Conservation (phyloP, 768 basidiomycete species). For the Mycena alexandri region DNA sequence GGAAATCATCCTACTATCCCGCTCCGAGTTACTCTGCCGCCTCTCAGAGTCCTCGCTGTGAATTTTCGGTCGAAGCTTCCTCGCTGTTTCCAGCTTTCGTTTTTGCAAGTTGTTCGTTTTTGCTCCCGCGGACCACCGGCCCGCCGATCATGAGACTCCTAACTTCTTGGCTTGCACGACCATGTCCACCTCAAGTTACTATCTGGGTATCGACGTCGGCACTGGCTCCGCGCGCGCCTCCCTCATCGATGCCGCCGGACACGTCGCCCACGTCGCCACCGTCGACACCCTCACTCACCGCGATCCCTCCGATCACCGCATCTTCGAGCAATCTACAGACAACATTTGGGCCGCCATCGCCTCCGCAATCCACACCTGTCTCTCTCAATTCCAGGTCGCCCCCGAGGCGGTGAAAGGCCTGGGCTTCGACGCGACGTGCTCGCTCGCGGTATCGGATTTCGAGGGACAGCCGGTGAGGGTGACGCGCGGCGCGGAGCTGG, state of each 20-base stretch:
- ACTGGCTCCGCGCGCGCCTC: constrained; percentile 94
- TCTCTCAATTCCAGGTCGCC: constrained; percentile 67
- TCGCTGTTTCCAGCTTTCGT: no score
- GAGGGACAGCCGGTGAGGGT: constrained; percentile 82
- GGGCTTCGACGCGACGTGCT: constrained; percentile 98
- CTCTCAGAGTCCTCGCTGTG: no score
- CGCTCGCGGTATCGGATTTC: constrained; percentile 86
- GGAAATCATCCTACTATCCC: no score
- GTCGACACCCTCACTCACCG: constrained; percentile 90
- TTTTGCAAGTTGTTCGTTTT: no score
- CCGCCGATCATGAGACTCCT: background rate
- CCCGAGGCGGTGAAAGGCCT: constrained; percentile 83
- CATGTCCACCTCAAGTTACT: constrained; percentile 62
- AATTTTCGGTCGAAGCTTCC: no score
- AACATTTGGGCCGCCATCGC: constrained; percentile 88
- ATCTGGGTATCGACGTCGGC: constrained; percentile 88
- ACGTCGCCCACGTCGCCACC: constrained; percentile 81
- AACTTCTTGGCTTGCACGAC: constrained; percentile 15
- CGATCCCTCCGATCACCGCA: constrained; percentile 85
- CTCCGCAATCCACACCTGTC: constrained; percentile 70
- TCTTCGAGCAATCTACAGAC: constrained; percentile 95
- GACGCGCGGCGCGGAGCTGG: constrained; percentile 75
- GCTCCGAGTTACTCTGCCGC: no score
- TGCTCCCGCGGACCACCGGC: constrained; percentile 13
- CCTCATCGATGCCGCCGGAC: constrained; percentile 78